Base-by-base conservation (phyloP, 1,284 basidiomycete species). In the Cryptococcus sp. region DNA sequence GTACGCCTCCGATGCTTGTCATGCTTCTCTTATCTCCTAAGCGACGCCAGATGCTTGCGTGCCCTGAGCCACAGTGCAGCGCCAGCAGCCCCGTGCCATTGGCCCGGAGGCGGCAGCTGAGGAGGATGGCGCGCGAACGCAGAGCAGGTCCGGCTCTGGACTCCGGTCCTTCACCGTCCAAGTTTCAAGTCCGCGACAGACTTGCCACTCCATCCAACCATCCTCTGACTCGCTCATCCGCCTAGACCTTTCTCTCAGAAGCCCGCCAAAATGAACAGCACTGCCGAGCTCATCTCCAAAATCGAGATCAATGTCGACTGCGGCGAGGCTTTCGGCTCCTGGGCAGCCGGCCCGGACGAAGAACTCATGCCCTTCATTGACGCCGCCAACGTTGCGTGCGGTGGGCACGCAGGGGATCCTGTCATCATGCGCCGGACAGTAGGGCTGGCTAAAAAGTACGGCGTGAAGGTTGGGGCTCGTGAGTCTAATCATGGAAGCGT, bases 391-490 rank as follows among this genome's bases (percentile, higher is more conserved):
- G 59, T 71, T 18, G 75, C 75, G 1, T 75, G 73, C 53, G 75
- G 75, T 0, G 65, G 67, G 52, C 75, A 77, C 54, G 72, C 68
- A 3, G 67, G 68, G 5, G 72, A 74, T 56, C 70, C 66, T n/a
- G 63, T 69, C 15, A 69, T 69, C 7, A 77, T 77, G 71, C 52
- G 57, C 15, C 53, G 63, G 58, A 75, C 72, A n/a, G 68, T 73
- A 4, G 57, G 53, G 0, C 57, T 72, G 20, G 73, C 73, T 3
- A 71, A 69, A 58, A 50, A 67, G 57, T 54, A 70, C 56, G 66
- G 65, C 3, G 67, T 73, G 46, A 66, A 68, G 37, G 66, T 77
- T 18, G 75, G 75, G 33, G 74, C 73, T 52, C 63, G 60, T 62
- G 58, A 62, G 60, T 62, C 5, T 5, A 4, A 33, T 4, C 9